Percentiles rank a stretch among this genome's conserved stretches.
These are phyloP conservation scores for Lanmaoa pseudosensibilis DNA, from an alignment of 768 basidiomycete species.

Conservation along the genomic window DNA sequence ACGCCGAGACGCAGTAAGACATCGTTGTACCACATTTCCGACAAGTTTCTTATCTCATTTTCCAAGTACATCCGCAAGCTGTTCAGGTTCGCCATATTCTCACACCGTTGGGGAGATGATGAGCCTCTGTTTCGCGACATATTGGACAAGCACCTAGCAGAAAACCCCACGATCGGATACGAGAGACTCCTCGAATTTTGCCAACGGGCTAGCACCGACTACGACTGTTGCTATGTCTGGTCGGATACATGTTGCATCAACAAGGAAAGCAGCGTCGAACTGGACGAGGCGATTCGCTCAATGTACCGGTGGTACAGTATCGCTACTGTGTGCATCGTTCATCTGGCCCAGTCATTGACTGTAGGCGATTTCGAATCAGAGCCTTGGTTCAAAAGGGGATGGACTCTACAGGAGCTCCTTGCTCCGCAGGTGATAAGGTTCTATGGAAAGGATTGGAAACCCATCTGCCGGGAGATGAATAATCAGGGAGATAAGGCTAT, in stretches of 20 bases:
- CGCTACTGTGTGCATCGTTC: conserved; percentile 24
- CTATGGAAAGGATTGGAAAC: conserved; percentile 20
- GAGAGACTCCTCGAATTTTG: conserved; percentile 19
- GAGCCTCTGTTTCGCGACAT: conserved; percentile 19
- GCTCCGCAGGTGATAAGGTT: conserved; percentile 19
- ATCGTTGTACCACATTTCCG: not conserved
- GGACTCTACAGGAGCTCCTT: conserved; percentile 21
- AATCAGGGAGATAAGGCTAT: conserved; percentile 8
- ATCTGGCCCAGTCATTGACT: conserved; percentile 16
- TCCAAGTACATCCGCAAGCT: conserved; percentile 8
- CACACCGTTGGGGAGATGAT: conserved; percentile 23
- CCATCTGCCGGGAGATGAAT: conserved; percentile 4
- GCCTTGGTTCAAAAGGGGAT: conserved; percentile 26
- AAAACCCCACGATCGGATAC: conserved; percentile 13
- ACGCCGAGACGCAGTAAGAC: conserved; percentile 1
- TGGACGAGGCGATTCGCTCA: conserved; percentile 32
- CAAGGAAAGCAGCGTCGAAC: conserved; percentile 30
- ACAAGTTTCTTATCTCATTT: not conserved
- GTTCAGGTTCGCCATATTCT: conserved; percentile 22
- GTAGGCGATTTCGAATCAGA: conserved; percentile 12
- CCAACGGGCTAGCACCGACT: conserved; percentile 15
- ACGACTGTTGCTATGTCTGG: conserved; percentile 24
- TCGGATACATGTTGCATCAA: conserved; percentile 25
- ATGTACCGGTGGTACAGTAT: conserved; percentile 32
- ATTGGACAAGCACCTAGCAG: not conserved